Percentiles rank a stretch among this genome's conserved stretches.
phyloP scores from a whole-genome alignment of 1,284 basidiomycete species.

The Moniliophthora roreri region DNA sequence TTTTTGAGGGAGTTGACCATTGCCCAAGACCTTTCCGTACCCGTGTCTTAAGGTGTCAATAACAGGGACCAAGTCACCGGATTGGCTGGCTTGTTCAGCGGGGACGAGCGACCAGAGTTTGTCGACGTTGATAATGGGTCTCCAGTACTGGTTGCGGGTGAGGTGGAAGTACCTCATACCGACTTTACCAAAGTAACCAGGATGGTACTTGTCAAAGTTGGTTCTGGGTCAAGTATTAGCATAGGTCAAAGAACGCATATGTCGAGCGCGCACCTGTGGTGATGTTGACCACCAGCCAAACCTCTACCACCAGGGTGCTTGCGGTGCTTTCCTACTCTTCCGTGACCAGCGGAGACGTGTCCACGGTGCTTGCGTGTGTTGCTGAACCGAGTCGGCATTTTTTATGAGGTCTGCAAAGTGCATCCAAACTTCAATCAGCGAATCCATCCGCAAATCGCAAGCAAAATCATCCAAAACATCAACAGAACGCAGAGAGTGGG shows the following conservation, averaged over 20 bases:
- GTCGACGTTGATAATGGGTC: conserved; percentile 96
- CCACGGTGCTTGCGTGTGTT: conserved; percentile 99
- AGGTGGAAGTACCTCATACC: conserved; percentile 99
- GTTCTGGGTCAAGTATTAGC: conserved; percentile 51
- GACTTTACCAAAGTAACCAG: conserved; percentile 99
- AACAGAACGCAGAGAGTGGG: conserved; percentile 11
- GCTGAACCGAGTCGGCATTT: conserved; percentile 92
- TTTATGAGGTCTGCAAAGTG: conserved; percentile 36
- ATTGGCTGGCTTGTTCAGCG: conserved; percentile 64
- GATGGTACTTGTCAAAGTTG: conserved; percentile 95
- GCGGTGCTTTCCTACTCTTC: conserved; percentile 99
- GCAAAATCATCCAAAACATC: conserved; percentile 20
- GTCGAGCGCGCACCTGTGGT: conserved; percentile 80
- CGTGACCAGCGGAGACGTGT: conserved; percentile 98
- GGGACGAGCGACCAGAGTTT: conserved; percentile 86
- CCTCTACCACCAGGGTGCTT: conserved; percentile 99
- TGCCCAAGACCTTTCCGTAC: conserved; percentile 91
- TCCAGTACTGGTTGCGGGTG: conserved; percentile 89
- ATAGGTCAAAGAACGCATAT: conserved; percentile 1
- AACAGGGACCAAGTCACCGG: conserved; percentile 82
- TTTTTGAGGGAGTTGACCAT: conserved; percentile 78
- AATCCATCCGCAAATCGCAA: conserved; percentile 33
- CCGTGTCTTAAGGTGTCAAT: conserved; percentile 87
- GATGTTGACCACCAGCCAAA: conserved; percentile 99
- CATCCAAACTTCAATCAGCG: conserved; percentile 37